Evolutionary conservation across 345 rosid genomes (phyloP).

Genomic region (Hirschfeldia incana): DNA sequence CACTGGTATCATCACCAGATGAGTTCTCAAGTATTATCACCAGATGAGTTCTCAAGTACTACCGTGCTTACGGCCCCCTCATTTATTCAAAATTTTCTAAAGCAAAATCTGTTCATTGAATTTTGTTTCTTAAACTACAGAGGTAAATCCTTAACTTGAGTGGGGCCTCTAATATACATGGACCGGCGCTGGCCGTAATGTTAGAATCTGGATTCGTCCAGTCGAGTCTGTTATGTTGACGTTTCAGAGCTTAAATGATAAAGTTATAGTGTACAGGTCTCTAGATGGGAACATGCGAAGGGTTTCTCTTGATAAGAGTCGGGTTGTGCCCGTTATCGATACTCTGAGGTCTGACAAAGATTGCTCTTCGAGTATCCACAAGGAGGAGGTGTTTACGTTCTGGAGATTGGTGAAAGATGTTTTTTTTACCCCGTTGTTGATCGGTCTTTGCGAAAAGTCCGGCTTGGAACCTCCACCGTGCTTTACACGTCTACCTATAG

Average conservation of each 20-base stretch:
- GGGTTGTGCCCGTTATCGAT: neutral
- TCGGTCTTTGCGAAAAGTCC: slow-evolving; percentile 54
- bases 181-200: slow-evolving; percentile 45
- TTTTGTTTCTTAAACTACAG: too few relatives aligned
- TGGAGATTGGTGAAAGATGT: slow-evolving; percentile 80
- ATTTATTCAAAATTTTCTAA: too few relatives aligned
- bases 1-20: too few relatives aligned
- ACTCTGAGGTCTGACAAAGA: slow-evolving; percentile 24
- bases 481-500: slow-evolving; percentile 58
- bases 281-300: slow-evolving; percentile 38
- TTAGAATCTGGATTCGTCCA: slow-evolving; percentile 70
- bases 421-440: slow-evolving; percentile 59
- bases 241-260: slow-evolving; percentile 51
- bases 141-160: too few relatives aligned
- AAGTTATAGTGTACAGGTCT: slow-evolving; percentile 58
- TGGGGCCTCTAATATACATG: too few relatives aligned
- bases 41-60: too few relatives aligned
- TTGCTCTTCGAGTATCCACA: neutral
- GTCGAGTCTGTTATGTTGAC: slow-evolving; percentile 44
- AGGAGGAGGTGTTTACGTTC: slow-evolving; percentile 53
- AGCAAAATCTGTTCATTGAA: too few relatives aligned
- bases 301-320: slow-evolving; percentile 44
- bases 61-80: too few relatives aligned
- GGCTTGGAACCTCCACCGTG: slow-evolving; percentile 61
- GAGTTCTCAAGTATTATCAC: too few relatives aligned